A percentile compares a stretch with the other conserved stretches of the same genome.
Evolutionary conservation across 2,329 filamentous ascomycete genomes (phyloP).

Genomic region (Clathrospora elynae): DNA sequence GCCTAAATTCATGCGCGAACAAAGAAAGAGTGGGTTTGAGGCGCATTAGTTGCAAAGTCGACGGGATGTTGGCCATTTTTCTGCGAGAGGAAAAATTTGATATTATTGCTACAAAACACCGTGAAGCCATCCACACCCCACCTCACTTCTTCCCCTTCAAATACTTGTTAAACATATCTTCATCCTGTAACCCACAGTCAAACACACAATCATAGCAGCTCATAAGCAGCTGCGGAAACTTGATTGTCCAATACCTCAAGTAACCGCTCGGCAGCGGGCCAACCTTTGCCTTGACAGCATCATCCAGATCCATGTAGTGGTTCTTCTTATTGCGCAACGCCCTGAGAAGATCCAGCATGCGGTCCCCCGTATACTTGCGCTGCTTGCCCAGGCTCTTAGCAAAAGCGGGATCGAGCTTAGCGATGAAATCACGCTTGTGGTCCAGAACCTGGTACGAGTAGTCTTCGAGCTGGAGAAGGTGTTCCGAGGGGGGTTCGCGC

Average conservation of each 20-base stretch:
- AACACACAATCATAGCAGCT: slow-evolving; percentile 77
- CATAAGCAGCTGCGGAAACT: slow-evolving; percentile 79
- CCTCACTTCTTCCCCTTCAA: slow-evolving; percentile 52
- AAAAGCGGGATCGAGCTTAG: slow-evolving; percentile 75
- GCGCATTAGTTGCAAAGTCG: too few species aligned
- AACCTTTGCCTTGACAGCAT: slow-evolving; percentile 73
- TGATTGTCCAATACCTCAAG: slow-evolving; percentile 77
- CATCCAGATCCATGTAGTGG: slow-evolving; percentile 95
- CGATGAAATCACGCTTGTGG: slow-evolving; percentile 76
- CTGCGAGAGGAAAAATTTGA: too few species aligned
- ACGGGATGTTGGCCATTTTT: too few species aligned
- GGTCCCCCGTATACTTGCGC: slow-evolving; percentile 86
- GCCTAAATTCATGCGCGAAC: too few species aligned
- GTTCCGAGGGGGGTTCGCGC: slow-evolving; percentile 75
- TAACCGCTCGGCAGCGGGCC: slow-evolving; percentile 80
- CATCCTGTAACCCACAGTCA: slow-evolving; percentile 65
- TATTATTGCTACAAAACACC: too few species aligned
- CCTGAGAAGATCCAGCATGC: slow-evolving; percentile 82
- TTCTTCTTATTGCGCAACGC: slow-evolving; percentile 96
- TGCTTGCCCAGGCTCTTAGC: slow-evolving; percentile 91
- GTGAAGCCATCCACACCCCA: background rate
- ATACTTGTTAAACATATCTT: slow-evolving; percentile 73
- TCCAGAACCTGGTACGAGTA: slow-evolving; percentile 54
- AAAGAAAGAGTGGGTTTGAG: too few species aligned
- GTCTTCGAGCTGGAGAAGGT: slow-evolving; percentile 64